Evolutionary conservation across 75 land plant genomes (phyloP), one percentile per base, ranked within the genome.

Genomic region (Isoetes taiwanensis): DNA sequence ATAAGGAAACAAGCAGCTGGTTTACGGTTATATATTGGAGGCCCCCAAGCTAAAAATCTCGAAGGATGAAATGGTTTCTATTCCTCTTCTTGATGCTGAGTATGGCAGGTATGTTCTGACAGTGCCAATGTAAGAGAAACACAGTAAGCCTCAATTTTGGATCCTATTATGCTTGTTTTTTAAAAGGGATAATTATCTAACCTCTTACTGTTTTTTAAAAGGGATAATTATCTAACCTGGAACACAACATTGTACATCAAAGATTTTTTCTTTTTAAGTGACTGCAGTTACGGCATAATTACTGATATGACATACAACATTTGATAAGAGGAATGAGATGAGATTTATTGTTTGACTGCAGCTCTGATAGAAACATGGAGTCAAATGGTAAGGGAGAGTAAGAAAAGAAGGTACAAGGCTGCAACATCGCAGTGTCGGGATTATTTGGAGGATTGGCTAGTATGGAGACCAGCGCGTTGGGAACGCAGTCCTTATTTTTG

Each of bases 41-140:
- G 96, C 98, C 42, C 98, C 98, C 12, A 93, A 84, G 72, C 75
- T 93, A 14, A 93, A 93, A 67, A 88, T 93, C 42, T 72, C 86
- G 1, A 67, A 76, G 57, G 96, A 93, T 20, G 98, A 93, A 65
- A 84, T 84, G 90, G 96, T 93, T 25, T 64, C 80, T n/a, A 93
- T 93, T 27, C 98, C 98, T 29, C 43, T 84, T 10, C 77, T 93
- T 62, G 84, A 81, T 25, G 75, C 78, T 37, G 76, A 75, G 64
- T 90, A 79, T 72, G 81, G 81, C 68, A 78, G 88, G 95, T 85
- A 32, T 48, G 33, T 37, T 42, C 6, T n/a, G n/a, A n/a, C n/a
- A n/a, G n/a, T n/a, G n/a, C n/a, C n/a, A n/a, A n/a, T n/a, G n/a
- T n/a, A n/a, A n/a, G n/a, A n/a, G n/a, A n/a, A n/a, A n/a, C n/a